A percentile compares a stretch with the other conserved stretches of the same genome.
Evolutionary conservation across 805 yeast species (phyloP).

Genomic region (Martiniozyma abietophila): DNA sequence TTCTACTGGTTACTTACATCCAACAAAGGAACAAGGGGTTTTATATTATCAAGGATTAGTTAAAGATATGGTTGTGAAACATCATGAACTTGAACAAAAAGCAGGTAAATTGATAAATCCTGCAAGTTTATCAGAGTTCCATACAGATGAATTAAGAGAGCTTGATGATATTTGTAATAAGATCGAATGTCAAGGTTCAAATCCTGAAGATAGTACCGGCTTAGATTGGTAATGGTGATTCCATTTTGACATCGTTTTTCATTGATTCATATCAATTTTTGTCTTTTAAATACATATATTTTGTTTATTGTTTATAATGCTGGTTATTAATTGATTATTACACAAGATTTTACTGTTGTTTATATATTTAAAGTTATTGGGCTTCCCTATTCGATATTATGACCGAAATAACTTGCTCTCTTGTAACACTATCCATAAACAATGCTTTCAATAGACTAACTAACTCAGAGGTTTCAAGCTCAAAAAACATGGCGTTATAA

Average conservation of each 20-base stretch:
- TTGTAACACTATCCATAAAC: conserved; percentile 37
- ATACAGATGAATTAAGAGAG: conserved; percentile 37
- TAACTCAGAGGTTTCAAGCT: conserved; percentile 39
- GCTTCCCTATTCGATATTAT: conserved; percentile 33
- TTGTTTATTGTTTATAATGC: background rate
- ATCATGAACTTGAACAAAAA: conserved; percentile 35
- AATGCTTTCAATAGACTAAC: conserved; percentile 32
- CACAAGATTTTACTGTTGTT: background rate
- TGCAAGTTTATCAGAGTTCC: conserved; percentile 35
- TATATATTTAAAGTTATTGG: background rate
- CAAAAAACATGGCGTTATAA: conserved; percentile 43
- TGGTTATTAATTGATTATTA: background rate
- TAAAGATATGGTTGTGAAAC: conserved; percentile 48
- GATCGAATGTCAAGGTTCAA: conserved; percentile 41
- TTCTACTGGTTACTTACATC: conserved; percentile 50
- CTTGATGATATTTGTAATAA: conserved; percentile 40
- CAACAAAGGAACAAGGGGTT: conserved; percentile 50
- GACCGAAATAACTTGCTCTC: conserved; percentile 36
- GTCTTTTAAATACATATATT: background rate
- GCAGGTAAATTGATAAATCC: conserved; percentile 43
- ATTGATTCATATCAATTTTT: no score
- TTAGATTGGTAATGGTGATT: conserved; percentile 22
- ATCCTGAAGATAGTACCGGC: conserved; percentile 25
- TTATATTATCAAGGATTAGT: conserved; percentile 47
- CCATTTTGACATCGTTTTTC: no score